Conservation (phyloP, 139 green algal genomes). For the Micromonas commoda region DNA sequence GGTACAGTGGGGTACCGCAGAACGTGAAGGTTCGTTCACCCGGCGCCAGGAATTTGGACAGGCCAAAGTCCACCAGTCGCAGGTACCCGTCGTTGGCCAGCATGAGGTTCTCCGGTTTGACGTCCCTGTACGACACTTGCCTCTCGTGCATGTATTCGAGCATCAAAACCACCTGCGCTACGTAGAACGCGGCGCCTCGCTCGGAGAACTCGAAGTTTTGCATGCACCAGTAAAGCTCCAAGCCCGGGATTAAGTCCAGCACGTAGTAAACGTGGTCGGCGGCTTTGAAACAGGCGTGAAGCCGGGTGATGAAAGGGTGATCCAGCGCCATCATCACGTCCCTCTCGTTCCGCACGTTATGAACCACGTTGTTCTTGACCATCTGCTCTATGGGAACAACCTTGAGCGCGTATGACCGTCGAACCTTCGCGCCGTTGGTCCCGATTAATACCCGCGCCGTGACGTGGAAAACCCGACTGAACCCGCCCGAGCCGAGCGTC, state of each 20-base stretch:
- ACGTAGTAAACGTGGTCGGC: conserved; percentile 68
- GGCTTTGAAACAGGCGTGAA: conserved; percentile 62
- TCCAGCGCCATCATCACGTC: conserved; percentile 58
- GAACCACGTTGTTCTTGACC: conserved; percentile 28
- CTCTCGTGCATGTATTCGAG: conserved; percentile 34
- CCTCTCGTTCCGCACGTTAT: conserved; percentile 64
- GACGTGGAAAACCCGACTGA: conserved; percentile 68
- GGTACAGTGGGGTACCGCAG: conserved; percentile 75
- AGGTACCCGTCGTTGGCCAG: conserved; percentile 12
- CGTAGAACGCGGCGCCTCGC: conserved; percentile 26
- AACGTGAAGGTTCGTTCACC: conserved; percentile 56
- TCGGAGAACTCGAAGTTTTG: conserved; percentile 47
- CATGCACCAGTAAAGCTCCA: conserved; percentile 70
- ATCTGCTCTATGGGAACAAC: conserved; percentile 52
- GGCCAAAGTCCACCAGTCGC: conserved; percentile 28
- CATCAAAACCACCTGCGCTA: conserved; percentile 26
- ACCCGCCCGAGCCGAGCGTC: conserved; percentile 70
- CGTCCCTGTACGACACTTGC: conserved; percentile 33
- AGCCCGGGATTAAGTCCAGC: conserved; percentile 77
- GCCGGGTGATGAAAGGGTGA: conserved; percentile 74
- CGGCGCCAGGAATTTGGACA: conserved; percentile 16
- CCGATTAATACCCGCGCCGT: background rate
- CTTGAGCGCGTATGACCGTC: conserved; percentile 19
- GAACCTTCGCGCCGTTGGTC: background rate
- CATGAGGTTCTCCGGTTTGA: conserved; percentile 44